phyloP scores from a whole-genome alignment of 768 basidiomycete species.

The Podaxis sp. region DNA sequence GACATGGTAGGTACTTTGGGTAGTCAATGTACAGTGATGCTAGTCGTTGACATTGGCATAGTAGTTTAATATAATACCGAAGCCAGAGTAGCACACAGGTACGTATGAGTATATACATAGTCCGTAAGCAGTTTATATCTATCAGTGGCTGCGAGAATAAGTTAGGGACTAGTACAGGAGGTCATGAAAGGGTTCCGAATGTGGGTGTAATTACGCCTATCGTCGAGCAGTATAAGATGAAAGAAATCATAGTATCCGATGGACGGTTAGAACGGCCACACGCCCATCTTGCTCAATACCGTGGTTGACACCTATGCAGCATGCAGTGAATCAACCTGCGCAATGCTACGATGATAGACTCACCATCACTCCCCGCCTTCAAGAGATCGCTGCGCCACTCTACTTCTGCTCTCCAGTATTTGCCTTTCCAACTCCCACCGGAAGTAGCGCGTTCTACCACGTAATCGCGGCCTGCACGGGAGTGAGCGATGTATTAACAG shows the following conservation, averaged over 20 bases:
- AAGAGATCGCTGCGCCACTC: background rate
- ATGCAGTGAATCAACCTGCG: background rate
- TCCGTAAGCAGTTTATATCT: no score
- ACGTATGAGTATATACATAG: no score
- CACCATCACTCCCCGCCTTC: background rate
- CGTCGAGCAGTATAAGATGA: no score
- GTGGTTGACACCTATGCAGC: background rate
- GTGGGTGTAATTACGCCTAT: no score
- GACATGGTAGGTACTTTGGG: no score
- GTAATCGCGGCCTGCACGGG: slow-evolving; percentile 58
- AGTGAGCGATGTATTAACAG: background rate
- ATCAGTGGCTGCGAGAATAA: no score
- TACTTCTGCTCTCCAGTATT: background rate
- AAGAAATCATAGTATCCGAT: background rate
- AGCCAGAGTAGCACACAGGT: no score
- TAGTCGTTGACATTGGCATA: no score
- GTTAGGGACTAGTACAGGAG: no score
- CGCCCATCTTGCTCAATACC: slow-evolving; percentile 4
- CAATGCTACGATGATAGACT: background rate
- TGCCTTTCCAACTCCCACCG: background rate
- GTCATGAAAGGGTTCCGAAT: no score
- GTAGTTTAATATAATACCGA: no score
- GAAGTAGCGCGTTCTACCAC: slow-evolving; percentile 62
- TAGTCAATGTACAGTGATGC: no score
- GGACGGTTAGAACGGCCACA: background rate